Evolutionary conservation across 164 flowering plant species (phyloP).

Genomic region (Magnolia changhungtana): DNA sequence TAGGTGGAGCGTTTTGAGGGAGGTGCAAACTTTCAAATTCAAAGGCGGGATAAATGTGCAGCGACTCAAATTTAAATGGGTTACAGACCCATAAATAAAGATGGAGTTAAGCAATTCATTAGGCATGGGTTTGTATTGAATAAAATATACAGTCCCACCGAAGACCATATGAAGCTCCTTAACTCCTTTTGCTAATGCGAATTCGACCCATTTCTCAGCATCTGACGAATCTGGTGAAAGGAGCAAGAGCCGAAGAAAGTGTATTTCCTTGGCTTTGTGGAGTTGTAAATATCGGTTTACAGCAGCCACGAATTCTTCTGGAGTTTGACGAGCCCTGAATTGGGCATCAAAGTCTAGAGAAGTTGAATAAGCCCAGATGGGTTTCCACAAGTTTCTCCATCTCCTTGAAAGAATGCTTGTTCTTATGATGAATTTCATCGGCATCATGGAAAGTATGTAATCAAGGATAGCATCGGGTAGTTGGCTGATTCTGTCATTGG

Average conservation of each 20-base stretch:
- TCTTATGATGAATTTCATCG: conserved; percentile 3
- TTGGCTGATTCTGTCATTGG: not conserved
- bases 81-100: too few relatives aligned
- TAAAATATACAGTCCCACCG: accelerated
- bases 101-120: too few relatives aligned
- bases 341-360: conserved; percentile 9
- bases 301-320: not conserved
- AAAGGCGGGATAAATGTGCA: too few relatives aligned
- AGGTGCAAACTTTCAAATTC: too few relatives aligned
- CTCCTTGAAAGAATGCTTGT: conserved; percentile 10
- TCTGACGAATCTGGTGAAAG: not conserved
- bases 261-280: conserved; percentile 1
- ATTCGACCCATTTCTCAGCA: conserved; percentile 9
- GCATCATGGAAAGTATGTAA: conserved; percentile 9
- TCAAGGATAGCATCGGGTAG: conserved; percentile 9
- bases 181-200: conserved; percentile 1
- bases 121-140: too few relatives aligned
- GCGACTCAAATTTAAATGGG: too few relatives aligned
- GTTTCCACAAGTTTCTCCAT: too few relatives aligned
- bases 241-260: not conserved
- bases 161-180: conserved; percentile 10
- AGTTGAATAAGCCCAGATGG: not conserved
- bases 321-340: not conserved
- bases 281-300: conserved; percentile 7
- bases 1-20: too few relatives aligned